These are phyloP conservation scores for Nannochloropsis gaditana DNA, from an alignment of 108 stramenopile genomes.

Conservation along the genomic window DNA sequence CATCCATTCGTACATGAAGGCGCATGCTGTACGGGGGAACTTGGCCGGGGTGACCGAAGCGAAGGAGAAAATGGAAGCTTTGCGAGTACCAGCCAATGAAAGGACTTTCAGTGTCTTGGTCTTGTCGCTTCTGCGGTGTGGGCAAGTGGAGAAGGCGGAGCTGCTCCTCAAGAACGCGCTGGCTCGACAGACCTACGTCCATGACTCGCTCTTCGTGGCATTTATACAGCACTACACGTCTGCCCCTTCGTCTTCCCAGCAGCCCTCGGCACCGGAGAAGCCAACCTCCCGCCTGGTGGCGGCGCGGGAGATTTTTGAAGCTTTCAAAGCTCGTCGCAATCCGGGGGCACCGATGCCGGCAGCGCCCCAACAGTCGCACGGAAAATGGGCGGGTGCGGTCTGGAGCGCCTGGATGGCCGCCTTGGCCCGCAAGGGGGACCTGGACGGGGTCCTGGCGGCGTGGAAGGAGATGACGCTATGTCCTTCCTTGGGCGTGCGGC, in stretches of 20 bases:
- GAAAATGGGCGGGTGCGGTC: not conserved
- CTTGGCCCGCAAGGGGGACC: not conserved
- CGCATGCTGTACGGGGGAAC: not conserved
- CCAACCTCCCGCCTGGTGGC: not conserved
- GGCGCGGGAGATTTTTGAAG: not conserved
- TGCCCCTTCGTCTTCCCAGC: not conserved
- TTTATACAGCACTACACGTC: not conserved
- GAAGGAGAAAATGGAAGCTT: not conserved
- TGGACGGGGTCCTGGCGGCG: not conserved
- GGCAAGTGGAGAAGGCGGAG: conserved; percentile 10
- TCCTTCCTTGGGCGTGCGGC: not conserved
- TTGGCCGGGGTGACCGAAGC: not conserved
- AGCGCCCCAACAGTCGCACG: not conserved
- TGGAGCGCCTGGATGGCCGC: conserved; percentile 5
- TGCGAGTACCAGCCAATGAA: not conserved
- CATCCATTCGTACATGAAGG: not conserved
- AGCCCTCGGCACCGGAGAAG: not conserved
- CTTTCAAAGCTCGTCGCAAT: conserved; percentile 2
- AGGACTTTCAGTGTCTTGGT: not conserved
- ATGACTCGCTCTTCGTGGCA: not conserved
- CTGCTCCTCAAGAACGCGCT: conserved; percentile 2
- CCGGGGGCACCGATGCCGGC: not conserved
- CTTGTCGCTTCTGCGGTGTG: not conserved
- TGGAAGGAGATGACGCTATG: not conserved
- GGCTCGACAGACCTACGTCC: not conserved